Conservation (phyloP, 805 yeast species). For the Sungouiella blattae region DNA sequence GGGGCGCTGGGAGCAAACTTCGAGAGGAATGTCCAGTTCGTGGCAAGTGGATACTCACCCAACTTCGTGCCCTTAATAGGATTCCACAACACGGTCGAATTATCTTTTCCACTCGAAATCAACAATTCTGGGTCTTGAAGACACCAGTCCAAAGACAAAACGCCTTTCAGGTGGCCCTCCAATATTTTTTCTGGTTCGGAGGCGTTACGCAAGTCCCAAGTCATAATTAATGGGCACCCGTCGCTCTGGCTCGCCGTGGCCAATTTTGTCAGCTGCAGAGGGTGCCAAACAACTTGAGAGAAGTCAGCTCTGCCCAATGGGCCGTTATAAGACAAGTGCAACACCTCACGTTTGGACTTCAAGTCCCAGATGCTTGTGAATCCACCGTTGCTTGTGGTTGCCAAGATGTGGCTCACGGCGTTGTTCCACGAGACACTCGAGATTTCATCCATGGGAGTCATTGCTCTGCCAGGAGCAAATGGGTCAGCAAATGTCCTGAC, state of each 20-base stretch:
- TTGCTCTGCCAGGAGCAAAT: constrained; percentile 70
- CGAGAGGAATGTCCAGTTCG: constrained; percentile 91
- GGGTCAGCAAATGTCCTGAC: constrained; percentile 57
- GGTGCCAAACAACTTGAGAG: constrained; percentile 92
- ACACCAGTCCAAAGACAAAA: constrained; percentile 93
- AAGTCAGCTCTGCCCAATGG: constrained; percentile 60
- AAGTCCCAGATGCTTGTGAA: constrained; percentile 93
- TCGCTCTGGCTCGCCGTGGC: constrained; percentile 87
- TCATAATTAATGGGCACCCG: constrained; percentile 68
- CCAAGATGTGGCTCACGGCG: constrained; percentile 78
- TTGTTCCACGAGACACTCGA: constrained; percentile 87
- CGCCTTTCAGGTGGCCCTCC: constrained; percentile 82
- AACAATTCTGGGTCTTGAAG: constrained; percentile 71
- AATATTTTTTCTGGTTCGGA: constrained; percentile 80
- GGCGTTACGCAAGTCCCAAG: constrained; percentile 95
- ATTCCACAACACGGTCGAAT: constrained; percentile 85
- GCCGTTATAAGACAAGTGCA: constrained; percentile 74
- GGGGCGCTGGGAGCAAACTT: constrained; percentile 86
- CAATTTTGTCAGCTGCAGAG: constrained; percentile 77
- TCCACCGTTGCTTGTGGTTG: constrained; percentile 82
- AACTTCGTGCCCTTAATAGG: constrained; percentile 69
- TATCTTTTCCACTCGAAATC: constrained; percentile 91
- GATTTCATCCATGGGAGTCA: constrained; percentile 78
- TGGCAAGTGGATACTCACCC: constrained; percentile 86
- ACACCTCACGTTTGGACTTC: constrained; percentile 80